Evolutionary conservation across 176 grass and related monocot genomes (phyloP), one percentile per base, ranked within the genome.

Genomic region (Rhynchospora breviuscula): DNA sequence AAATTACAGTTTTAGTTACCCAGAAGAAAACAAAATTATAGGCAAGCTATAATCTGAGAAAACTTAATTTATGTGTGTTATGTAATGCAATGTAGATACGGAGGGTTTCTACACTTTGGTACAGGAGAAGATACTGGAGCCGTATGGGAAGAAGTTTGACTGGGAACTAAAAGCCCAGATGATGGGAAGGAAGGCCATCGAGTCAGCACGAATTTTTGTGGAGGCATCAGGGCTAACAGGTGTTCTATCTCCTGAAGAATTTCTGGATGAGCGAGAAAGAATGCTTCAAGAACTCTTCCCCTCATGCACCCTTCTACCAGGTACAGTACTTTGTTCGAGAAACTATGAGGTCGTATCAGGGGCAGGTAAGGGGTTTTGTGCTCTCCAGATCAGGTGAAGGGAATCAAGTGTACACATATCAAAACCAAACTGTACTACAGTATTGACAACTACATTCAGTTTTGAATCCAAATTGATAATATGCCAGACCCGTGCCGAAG

Each of bases 131-230:
- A 98, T 98, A 87, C 85, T 95, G 0, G 91, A 85, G 53, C 88
- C 91, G 86, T 98, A 88, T 61, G 92, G 91, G 56, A 98, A 95
- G 89, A 90, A 83, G 65, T 98, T 98, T 52, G 91, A 98, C 59
- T 98, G 95, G 95, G 85, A 89, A n/a, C 88, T 98, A 59, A 95
- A 98, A 90, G 92, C 92, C 29, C 49, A 95, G 87, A 88, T 98
- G 95, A 98, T 95, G 92, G 92, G 95, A 67, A 98, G 89, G 87
- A 98, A 95, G 89, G 91, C 90, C 31, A 46, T 52, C 0, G 95
- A 98, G 74, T 95, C 92, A 6, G 95, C 92, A 10, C 91, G 67
- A 59, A 98, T 93, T 83, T 98, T 95, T 59, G 89, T 98, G 8
- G 87, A 93, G 11, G 91, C 85, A 47, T 93, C 85, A 72, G 92